Base-by-base conservation (phyloP, 345 rosid species). In the Boechera retrofracta region DNA sequence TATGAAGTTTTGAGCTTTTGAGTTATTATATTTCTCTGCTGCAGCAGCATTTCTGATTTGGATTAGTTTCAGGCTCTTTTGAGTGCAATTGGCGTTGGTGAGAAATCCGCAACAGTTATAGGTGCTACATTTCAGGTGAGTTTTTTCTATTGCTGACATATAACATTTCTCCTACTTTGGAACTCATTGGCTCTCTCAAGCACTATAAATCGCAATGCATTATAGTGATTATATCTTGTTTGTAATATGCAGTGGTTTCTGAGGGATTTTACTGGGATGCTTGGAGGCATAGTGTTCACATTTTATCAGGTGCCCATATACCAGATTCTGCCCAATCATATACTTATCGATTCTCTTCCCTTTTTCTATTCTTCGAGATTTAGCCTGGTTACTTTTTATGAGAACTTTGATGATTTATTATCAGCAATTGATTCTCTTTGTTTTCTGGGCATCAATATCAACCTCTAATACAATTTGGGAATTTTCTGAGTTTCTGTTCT, bases 251-350 rank as follows among this genome's bases (percentile, higher is more conserved):
- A 91, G 98, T 94, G 98, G 98, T 94, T 94, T 83, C 77, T 94
- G 82, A 90, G 97, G 74, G 98, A 94, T 68, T 84, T 94, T 38
- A 91, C 96, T n/a, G 97, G 98, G 82, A 94, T 94, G 98, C 85
- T 94, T 35, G 98, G 97, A 64, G 94, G 98, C 69, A 85, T 93
- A 64, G 78, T 94, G 54, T 94, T 94, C 85, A 94, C 98, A n/a
- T 88, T 90, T 80, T 90, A 91, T 81, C 96, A 91, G 94, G 98
- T 93, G 49, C 26, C 24, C 32, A 47, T 69, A 18, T 58, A 39
- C 73, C 45, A 74, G 58, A 39, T 54, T 68, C 74, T 76, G n/a
- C 42, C 58, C 38, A 55, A 5, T 12, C 44, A 55, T 11, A 9
- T 52, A 15, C 35, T 13, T 31, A 10, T 18, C 9, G 13, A 3